Conservation (phyloP, 176 grass and related monocot species). For the Eremochloa ophiuroides region DNA sequence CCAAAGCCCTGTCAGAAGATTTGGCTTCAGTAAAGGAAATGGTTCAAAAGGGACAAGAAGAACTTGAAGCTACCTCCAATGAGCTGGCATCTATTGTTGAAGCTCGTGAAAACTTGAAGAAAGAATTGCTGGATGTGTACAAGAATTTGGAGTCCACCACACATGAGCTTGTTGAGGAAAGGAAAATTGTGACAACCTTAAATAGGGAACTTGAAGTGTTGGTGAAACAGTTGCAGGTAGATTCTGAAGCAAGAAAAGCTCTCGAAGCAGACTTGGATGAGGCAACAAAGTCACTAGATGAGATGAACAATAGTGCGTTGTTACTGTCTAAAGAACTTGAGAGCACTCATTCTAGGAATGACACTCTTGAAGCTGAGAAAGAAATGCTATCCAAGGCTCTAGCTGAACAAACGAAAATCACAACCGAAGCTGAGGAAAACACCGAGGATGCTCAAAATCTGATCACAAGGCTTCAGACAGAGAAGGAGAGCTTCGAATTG, state of each 20-base stretch:
- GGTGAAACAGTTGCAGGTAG: slow-evolving; percentile 60
- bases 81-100: slow-evolving; percentile 52
- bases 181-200: slow-evolving; percentile 58
- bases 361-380: slow-evolving; percentile 76
- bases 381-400: slow-evolving; percentile 75
- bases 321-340: slow-evolving; percentile 75
- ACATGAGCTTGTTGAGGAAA: slow-evolving; percentile 81
- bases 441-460: slow-evolving; percentile 79
- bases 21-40: slow-evolving; percentile 67
- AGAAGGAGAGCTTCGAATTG: slow-evolving; percentile 73
- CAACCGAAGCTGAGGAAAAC: slow-evolving; percentile 65
- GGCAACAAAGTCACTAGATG: slow-evolving; percentile 87
- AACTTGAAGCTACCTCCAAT: slow-evolving; percentile 52
- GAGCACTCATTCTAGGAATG: slow-evolving; percentile 56
- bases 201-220: slow-evolving; percentile 83
- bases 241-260: slow-evolving; percentile 73
- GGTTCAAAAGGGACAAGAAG: slow-evolving; percentile 58
- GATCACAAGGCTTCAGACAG: slow-evolving; percentile 64
- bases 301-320: slow-evolving; percentile 92
- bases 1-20: slow-evolving; percentile 67
- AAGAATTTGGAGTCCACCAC: slow-evolving; percentile 81
- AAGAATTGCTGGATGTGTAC: slow-evolving; percentile 75
- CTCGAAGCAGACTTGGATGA: slow-evolving; percentile 85
- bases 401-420: slow-evolving; percentile 58
- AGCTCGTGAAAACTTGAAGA: slow-evolving; percentile 75